A percentile compares a stretch with the other conserved stretches of the same genome.
phyloP scores from a whole-genome alignment of 768 basidiomycete species.

The Lentinula sp. region DNA sequence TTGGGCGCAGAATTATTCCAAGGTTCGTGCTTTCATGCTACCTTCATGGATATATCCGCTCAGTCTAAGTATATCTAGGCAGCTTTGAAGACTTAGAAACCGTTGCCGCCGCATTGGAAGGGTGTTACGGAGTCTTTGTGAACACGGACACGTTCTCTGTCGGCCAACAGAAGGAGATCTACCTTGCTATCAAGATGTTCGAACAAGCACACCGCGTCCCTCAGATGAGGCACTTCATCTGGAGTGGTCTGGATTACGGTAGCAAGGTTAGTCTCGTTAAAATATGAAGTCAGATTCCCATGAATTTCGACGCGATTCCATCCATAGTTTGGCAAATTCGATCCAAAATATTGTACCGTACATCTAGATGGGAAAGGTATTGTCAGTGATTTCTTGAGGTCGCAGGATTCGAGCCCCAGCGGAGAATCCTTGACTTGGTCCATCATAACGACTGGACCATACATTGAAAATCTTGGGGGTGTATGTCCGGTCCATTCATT shows the following conservation, averaged over 20 bases:
- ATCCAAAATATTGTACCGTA: slow-evolving; percentile 24
- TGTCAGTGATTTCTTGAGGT: slow-evolving; percentile 30
- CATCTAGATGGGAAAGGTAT: slow-evolving; percentile 38
- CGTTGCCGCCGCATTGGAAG: slow-evolving; percentile 26
- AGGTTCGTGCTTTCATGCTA: background rate
- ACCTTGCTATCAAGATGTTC: slow-evolving; percentile 2
- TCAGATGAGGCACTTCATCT: slow-evolving; percentile 5
- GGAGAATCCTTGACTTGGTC: slow-evolving; percentile 27
- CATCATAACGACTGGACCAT: slow-evolving; percentile 30
- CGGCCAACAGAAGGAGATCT: slow-evolving; percentile 4
- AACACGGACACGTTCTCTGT: slow-evolving; percentile 12
- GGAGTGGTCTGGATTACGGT: slow-evolving; percentile 6
- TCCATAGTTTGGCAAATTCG: background rate
- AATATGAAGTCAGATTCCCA: no score
- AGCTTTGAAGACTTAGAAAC: slow-evolving; percentile 24
- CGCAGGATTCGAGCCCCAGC: slow-evolving; percentile 26
- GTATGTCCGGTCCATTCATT: slow-evolving; percentile 13
- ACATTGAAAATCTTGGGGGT: slow-evolving; percentile 35
- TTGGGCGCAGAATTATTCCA: slow-evolving; percentile 23
- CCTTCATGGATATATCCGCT: background rate
- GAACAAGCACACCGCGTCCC: slow-evolving; percentile 3
- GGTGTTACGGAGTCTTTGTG: slow-evolving; percentile 19
- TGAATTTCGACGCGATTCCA: background rate
- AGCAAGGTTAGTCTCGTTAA: background rate
- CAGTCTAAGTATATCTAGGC: slow-evolving; percentile 14